Conservation (phyloP, 1,284 basidiomycete genomes). For the Cronartium ribicola region DNA sequence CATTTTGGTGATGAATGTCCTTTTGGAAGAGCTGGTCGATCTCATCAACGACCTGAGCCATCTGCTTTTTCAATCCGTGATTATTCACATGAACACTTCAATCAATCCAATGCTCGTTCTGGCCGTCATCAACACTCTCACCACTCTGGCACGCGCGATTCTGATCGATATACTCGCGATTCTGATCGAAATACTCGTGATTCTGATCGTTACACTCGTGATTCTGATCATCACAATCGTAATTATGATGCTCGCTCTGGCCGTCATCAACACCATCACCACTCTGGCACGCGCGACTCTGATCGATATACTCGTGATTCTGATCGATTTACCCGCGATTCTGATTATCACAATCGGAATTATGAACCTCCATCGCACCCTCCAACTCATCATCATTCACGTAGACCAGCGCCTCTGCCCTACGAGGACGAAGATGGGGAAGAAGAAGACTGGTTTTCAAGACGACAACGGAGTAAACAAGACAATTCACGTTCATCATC, state of each 20-base stretch:
- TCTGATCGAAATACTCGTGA: too few species aligned
- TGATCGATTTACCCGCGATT: not conserved
- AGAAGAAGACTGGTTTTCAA: conserved; percentile 39
- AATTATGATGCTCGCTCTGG: not conserved
- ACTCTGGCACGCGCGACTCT: not conserved
- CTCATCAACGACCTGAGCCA: conserved; percentile 12
- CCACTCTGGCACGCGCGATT: not conserved
- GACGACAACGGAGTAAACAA: conserved; percentile 10
- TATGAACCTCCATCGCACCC: not conserved
- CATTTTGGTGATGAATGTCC: conserved; percentile 41
- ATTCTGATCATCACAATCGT: not conserved
- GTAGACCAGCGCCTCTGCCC: not conserved
- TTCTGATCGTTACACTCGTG: not conserved
- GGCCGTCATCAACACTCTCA: conserved; percentile 8
- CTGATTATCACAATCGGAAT: not conserved
- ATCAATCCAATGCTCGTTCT: not conserved
- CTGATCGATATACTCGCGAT: too few species aligned
- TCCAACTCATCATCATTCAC: not conserved
- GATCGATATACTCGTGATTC: not conserved
- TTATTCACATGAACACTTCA: not conserved
- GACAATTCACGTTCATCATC: not conserved
- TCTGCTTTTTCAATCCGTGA: conserved; percentile 29
- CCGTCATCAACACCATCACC: conserved; percentile 11
- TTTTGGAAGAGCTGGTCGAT: conserved; percentile 10
- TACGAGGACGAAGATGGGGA: conserved; percentile 14